Conservation (phyloP, 129 eudicot species). For the Dittrichia graveolens region DNA sequence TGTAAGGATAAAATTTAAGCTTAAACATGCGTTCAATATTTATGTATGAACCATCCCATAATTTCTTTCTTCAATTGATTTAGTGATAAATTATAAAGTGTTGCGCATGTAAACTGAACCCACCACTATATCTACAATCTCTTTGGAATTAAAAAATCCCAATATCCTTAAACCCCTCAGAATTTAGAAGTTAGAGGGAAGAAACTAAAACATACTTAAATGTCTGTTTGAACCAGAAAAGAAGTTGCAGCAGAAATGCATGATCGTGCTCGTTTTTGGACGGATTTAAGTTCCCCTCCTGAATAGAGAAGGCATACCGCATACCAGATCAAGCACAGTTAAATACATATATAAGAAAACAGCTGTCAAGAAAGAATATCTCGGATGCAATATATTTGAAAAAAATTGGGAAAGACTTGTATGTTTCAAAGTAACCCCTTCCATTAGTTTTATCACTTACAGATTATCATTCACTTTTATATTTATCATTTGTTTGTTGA, state of each 20-base stretch:
- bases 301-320: slow-evolving; percentile 26
- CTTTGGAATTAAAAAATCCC: background rate
- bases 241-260: slow-evolving; percentile 86
- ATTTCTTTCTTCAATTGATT: slow-evolving; percentile 8
- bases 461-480: too few relatives aligned
- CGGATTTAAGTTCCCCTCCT: slow-evolving; percentile 90
- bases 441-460: too few relatives aligned
- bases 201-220: slow-evolving; percentile 57
- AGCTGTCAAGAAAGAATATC: slow-evolving; percentile 1
- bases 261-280: slow-evolving; percentile 67
- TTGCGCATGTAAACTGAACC: background rate
- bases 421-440: too few relatives aligned
- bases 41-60: background rate
- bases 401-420: background rate
- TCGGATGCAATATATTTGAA: background rate
- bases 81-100: background rate
- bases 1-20: slow-evolving; percentile 1
- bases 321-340: slow-evolving; percentile 9
- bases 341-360: background rate
- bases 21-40: slow-evolving; percentile 1
- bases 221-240: slow-evolving; percentile 95
- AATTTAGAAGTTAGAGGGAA: background rate
- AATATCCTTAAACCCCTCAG: background rate
- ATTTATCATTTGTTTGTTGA: too few relatives aligned
- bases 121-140: too few relatives aligned